Conservation (phyloP, 345 rosid species). For the Populus simonii region DNA sequence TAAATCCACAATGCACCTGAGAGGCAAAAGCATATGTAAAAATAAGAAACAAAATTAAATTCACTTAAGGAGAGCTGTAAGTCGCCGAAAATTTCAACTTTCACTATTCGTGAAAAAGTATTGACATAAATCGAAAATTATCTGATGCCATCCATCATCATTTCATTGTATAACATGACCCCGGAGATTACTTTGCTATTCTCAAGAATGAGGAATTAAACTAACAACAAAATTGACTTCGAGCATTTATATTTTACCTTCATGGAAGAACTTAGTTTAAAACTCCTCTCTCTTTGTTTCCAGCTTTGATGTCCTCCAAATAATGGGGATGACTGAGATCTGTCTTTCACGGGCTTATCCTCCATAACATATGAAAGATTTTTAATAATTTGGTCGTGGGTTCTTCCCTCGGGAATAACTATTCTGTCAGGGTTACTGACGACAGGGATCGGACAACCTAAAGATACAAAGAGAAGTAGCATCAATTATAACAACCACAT, state of each 20-base stretch:
- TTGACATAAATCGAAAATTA: background rate
- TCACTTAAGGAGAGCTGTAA: background rate
- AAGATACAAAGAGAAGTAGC: conserved; percentile 13
- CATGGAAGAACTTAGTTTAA: conserved; percentile 64
- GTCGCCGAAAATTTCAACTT: background rate
- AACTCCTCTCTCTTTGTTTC: conserved; percentile 77
- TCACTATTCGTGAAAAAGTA: background rate
- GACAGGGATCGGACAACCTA: conserved; percentile 82
- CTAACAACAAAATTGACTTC: background rate
- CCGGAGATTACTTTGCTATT: background rate
- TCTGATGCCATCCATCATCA: background rate
- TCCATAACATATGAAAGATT: conserved; percentile 59
- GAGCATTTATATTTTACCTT: conserved; percentile 44
- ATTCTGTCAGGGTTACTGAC: conserved; percentile 61
- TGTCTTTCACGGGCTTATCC: conserved; percentile 45
- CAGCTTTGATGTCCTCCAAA: conserved; percentile 92
- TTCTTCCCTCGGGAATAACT: conserved; percentile 59
- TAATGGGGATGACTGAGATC: conserved; percentile 48
- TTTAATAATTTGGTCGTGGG: conserved; percentile 46
- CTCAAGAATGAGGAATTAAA: background rate
- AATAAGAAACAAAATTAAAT: conserved; percentile 8
- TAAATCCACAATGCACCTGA: conserved; percentile 90
- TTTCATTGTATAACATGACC: background rate
- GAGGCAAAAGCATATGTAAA: conserved; percentile 7
- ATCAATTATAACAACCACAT: conserved; percentile 10